phyloP scores from a whole-genome alignment of 768 basidiomycete species.

The Daedaleopsis nitida region DNA sequence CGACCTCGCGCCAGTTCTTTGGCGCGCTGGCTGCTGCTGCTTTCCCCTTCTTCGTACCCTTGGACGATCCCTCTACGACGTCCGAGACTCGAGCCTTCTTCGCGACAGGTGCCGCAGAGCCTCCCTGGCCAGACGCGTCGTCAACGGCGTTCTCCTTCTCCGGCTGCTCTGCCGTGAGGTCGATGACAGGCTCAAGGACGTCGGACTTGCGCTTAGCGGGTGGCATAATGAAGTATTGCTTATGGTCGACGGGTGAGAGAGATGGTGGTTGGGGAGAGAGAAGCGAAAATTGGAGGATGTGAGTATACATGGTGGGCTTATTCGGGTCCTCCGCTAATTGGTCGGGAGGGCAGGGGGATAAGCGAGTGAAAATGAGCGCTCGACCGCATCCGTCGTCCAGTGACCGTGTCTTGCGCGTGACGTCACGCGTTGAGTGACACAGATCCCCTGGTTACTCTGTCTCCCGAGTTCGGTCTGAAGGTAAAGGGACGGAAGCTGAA shows the following conservation, averaged over 20 bases:
- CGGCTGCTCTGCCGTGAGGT: slow-evolving; percentile 12
- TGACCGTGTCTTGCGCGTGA: slow-evolving; percentile 9
- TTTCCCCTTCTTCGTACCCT: slow-evolving; percentile 22
- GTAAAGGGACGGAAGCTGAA: neutral
- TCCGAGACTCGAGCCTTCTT: slow-evolving; percentile 37
- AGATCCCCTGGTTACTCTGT: neutral
- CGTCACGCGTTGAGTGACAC: slow-evolving; percentile 12
- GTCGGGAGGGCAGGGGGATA: neutral
- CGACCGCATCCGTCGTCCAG: neutral
- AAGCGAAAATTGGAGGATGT: neutral
- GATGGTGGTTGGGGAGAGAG: neutral
- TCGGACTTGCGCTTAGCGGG: slow-evolving; percentile 46
- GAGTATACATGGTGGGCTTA: neutral
- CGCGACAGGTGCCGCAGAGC: no score
- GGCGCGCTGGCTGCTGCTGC: slow-evolving; percentile 22
- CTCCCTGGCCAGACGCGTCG: neutral
- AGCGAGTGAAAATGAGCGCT: neutral
- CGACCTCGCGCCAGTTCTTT: slow-evolving; percentile 40
- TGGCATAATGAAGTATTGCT: slow-evolving; percentile 26
- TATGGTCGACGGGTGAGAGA: neutral
- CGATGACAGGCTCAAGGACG: slow-evolving; percentile 18
- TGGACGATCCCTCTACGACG: slow-evolving; percentile 27
- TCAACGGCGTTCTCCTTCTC: slow-evolving; percentile 18
- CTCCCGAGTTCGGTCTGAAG: neutral
- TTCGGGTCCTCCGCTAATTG: neutral